Evolutionary conservation across 2,329 filamentous ascomycete species (phyloP).

Genomic region (Beauveria caledonica): DNA sequence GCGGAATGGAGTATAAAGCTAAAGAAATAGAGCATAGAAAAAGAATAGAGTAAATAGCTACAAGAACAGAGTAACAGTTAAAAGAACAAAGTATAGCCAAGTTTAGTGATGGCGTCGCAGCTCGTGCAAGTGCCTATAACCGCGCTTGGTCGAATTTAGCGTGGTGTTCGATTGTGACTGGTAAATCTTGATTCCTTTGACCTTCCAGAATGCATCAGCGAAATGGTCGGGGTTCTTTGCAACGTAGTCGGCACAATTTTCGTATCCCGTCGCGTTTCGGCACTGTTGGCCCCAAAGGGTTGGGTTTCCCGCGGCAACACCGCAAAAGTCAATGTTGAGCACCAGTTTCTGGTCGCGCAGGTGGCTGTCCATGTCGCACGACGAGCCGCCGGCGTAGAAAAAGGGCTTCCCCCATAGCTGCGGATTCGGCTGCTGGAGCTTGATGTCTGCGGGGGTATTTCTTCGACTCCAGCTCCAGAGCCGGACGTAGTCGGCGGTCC

Average conservation of each 20-base stretch:
- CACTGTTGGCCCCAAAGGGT: neutral
- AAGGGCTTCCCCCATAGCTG: slow-evolving; percentile 55
- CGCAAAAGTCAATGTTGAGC: slow-evolving; percentile 68
- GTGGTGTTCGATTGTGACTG: neutral
- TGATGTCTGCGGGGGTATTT: slow-evolving; percentile 26
- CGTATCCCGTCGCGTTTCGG: neutral
- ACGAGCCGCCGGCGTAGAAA: slow-evolving; percentile 47
- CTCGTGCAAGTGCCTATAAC: neutral
- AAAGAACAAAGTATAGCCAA: neutral
- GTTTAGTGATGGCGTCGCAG: neutral
- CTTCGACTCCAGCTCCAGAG: slow-evolving; percentile 31
- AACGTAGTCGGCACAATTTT: neutral
- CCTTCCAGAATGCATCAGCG: neutral
- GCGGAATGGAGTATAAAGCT: no score
- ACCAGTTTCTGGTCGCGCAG: slow-evolving; percentile 64
- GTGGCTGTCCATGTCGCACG: slow-evolving; percentile 55
- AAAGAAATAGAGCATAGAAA: no score
- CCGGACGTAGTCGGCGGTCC: slow-evolving; percentile 32
- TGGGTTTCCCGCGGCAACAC: slow-evolving; percentile 50
- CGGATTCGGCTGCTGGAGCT: slow-evolving; percentile 47
- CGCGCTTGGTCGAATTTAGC: neutral
- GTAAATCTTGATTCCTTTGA: neutral
- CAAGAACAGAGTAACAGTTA: no score
- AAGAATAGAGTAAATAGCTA: no score
- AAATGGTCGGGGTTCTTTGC: neutral